Evolutionary conservation across 139 green algal genomes (phyloP).

Genomic region (Tetradesmus obliquus): DNA sequence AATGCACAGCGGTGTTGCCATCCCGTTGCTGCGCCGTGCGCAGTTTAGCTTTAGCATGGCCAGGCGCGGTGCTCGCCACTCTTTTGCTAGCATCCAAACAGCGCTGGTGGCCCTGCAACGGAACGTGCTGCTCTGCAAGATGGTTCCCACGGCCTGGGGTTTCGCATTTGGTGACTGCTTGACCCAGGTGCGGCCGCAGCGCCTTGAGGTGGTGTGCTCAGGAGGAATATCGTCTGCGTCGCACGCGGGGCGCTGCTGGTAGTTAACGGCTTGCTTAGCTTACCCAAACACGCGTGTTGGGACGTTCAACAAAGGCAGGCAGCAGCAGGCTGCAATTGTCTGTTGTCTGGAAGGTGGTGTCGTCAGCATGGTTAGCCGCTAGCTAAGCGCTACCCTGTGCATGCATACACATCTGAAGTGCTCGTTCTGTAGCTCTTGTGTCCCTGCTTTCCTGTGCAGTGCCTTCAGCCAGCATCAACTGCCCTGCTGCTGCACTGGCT

Average conservation of each 20-base stretch:
- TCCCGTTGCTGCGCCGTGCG: neutral
- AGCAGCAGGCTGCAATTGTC: neutral
- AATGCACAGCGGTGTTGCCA: neutral
- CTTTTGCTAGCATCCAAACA: neutral
- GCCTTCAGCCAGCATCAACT: neutral
- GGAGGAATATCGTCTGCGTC: neutral
- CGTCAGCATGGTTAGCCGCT: neutral
- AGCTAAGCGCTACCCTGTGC: neutral
- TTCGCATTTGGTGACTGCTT: conserved; percentile 27
- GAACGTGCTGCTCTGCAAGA: neutral
- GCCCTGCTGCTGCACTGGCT: neutral
- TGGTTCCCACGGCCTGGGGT: conserved; percentile 1
- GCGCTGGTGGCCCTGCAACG: neutral
- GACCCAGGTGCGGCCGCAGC: conserved; percentile 11
- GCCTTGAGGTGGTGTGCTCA: neutral
- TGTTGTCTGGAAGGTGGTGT: neutral
- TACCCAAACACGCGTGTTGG: too few relatives aligned
- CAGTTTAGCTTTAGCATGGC: neutral
- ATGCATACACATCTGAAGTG: neutral
- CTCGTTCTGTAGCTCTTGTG: neutral
- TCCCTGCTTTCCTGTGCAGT: neutral
- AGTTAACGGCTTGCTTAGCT: too few relatives aligned
- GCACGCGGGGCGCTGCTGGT: neutral
- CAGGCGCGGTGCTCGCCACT: neutral
- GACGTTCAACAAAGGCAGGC: neutral